Conservation (phyloP, 257 asterid species). For the Solanum boliviense region DNA sequence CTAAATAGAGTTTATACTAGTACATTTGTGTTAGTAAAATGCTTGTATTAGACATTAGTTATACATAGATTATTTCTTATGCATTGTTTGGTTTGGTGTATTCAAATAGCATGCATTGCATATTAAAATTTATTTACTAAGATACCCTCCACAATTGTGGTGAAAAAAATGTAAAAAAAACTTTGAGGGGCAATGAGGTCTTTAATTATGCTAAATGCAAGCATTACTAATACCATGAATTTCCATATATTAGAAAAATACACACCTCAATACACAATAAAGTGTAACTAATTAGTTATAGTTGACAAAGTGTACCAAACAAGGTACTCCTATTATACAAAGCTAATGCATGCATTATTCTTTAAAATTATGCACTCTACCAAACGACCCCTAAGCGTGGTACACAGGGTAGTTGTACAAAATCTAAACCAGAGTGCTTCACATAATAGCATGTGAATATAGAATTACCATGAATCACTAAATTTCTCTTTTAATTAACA, state of each 20-base stretch:
- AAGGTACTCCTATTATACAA: not conserved
- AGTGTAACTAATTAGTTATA: not conserved
- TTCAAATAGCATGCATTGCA: not conserved
- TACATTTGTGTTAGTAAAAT: not conserved
- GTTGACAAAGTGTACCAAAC: not conserved
- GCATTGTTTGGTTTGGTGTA: not conserved
- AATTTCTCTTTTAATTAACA: not conserved
- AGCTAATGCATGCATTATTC: not conserved
- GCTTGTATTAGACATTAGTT: not conserved
- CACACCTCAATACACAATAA: not conserved
- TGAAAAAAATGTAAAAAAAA: not conserved
- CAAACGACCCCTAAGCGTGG: not conserved
- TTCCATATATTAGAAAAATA: not conserved
- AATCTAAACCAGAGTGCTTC: not conserved
- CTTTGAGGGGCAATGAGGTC: not conserved
- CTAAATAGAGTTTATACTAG: not conserved
- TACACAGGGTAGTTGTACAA: not conserved
- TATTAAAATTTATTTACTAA: too few species aligned
- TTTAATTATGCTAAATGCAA: not conserved
- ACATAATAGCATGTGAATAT: not conserved
- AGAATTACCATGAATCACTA: not conserved
- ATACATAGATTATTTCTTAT: not conserved
- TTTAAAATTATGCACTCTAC: not conserved
- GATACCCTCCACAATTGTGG: not conserved
- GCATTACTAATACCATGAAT: not conserved